Evolutionary conservation across 2,329 filamentous ascomycete genomes (phyloP).

Genomic region (Raffaelea albimanens): DNA sequence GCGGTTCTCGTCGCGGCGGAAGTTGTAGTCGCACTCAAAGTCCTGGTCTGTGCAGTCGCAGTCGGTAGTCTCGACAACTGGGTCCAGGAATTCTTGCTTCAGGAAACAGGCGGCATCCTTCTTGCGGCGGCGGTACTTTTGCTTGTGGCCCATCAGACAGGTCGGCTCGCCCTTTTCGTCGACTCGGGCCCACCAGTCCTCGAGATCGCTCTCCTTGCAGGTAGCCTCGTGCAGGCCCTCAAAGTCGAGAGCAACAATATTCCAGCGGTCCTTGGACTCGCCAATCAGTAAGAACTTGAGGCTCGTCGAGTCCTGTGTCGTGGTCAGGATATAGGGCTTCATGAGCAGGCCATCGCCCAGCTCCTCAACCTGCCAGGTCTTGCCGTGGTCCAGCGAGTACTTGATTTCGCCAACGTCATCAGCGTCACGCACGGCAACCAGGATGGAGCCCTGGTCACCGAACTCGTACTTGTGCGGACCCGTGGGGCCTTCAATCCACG

Average conservation of each 20-base stretch:
- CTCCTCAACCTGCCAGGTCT: constrained; percentile 66
- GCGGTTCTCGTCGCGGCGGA: constrained; percentile 55
- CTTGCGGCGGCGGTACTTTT: constrained; percentile 78
- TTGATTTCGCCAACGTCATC: constrained; percentile 47
- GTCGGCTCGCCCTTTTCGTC: constrained; percentile 72
- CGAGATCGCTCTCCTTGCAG: constrained; percentile 71
- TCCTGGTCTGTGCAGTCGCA: constrained; percentile 79
- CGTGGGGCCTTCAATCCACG: constrained; percentile 66
- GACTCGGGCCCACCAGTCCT: constrained; percentile 78
- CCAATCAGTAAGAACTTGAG: constrained; percentile 80
- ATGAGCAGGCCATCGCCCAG: constrained; percentile 60
- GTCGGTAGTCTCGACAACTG: constrained; percentile 55
- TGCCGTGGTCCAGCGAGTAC: constrained; percentile 86
- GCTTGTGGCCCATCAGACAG: constrained; percentile 94
- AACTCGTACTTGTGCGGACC: constrained; percentile 94
- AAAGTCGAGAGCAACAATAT: constrained; percentile 75
- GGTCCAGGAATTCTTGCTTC: constrained; percentile 74
- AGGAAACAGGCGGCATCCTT: constrained; percentile 84
- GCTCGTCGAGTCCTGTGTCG: constrained; percentile 85
- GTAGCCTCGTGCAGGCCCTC: constrained; percentile 68
- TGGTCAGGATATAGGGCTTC: constrained; percentile 66
- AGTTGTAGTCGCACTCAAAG: constrained; percentile 97
- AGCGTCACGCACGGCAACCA: constrained; percentile 75
- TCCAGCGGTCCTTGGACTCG: constrained; percentile 35
- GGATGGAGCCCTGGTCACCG: constrained; percentile 81